These are phyloP conservation scores for Rugosomyces carneus DNA, from an alignment of 1,284 basidiomycete species.

Conservation along the genomic window DNA sequence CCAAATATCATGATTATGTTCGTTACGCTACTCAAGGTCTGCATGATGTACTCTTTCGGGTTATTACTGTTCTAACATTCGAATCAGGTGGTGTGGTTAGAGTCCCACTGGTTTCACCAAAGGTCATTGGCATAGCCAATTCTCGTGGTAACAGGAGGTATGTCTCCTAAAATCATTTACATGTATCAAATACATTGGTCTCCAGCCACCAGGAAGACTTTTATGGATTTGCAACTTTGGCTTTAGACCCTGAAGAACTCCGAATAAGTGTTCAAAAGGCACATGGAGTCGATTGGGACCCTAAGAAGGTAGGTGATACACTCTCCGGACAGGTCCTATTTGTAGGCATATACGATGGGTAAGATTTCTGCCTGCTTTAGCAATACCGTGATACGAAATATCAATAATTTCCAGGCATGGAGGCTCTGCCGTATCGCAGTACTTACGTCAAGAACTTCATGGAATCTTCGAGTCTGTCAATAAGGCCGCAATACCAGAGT, in stretches of 20 bases:
- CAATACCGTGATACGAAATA: constrained; percentile 1
- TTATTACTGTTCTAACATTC: constrained; percentile 2
- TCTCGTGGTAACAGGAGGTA: constrained; percentile 74
- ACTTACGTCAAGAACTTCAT: constrained; percentile 76
- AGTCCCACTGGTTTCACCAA: constrained; percentile 45
- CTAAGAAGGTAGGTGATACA: constrained; percentile 46
- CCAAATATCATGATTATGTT: constrained; percentile 62
- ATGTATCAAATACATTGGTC: constrained; percentile 22
- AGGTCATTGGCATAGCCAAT: constrained; percentile 68
- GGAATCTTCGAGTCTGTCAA: constrained; percentile 72
- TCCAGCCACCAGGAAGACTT: constrained; percentile 81
- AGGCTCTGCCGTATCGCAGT: constrained; percentile 69
- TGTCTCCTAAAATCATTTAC: constrained; percentile 13
- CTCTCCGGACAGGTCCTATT: constrained; percentile 75
- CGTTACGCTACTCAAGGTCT: constrained; percentile 54
- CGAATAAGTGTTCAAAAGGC: constrained; percentile 54
- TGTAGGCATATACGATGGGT: constrained; percentile 90
- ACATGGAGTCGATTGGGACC: constrained; percentile 68
- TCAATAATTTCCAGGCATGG: constrained; percentile 54
- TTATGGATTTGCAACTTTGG: constrained; percentile 68
- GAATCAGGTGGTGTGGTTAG: constrained; percentile 42
- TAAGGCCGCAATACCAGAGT: constrained; percentile 62
- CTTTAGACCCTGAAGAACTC: constrained; percentile 70
- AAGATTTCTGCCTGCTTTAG: constrained; percentile 17
- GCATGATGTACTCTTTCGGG: constrained; percentile 3